A percentile compares a stretch with the other conserved stretches of the same genome.
These are phyloP conservation scores for Tuber indicum DNA, from an alignment of 495 filamentous ascomycete species.

Conservation along the genomic window DNA sequence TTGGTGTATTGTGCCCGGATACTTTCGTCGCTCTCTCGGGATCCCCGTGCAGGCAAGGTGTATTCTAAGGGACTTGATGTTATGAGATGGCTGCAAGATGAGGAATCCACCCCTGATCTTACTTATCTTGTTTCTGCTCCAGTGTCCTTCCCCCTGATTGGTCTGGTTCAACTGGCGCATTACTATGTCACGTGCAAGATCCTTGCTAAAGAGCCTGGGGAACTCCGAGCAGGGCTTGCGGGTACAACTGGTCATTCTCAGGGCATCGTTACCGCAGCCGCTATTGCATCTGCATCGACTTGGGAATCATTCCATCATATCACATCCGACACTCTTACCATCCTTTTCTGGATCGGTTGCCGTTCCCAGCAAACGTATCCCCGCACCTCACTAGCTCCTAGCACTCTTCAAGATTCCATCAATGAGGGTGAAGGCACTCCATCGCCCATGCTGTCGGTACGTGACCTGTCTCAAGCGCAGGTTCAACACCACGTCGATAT, in stretches of 20 bases:
- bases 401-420: conserved; percentile 83
- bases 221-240: conserved; percentile 69
- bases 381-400: conserved; percentile 84
- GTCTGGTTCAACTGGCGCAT: conserved; percentile 88
- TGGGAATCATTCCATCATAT: conserved; percentile 85
- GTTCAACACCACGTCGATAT: conserved; percentile 92
- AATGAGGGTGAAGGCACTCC: conserved; percentile 90
- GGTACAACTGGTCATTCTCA: conserved; percentile 97
- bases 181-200: conserved; percentile 88
- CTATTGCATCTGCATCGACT: conserved; percentile 72
- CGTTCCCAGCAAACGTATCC: conserved; percentile 97
- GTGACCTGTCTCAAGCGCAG: conserved; percentile 74
- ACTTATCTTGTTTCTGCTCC: conserved; percentile 96
- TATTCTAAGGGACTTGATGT: conserved; percentile 94
- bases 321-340: conserved; percentile 69
- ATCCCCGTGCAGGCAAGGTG: conserved; percentile 83
- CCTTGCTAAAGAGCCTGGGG: conserved; percentile 76
- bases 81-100: conserved; percentile 81
- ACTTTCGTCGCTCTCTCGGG: conserved; percentile 72
- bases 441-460: conserved; percentile 95
- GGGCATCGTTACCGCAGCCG: conserved; percentile 88
- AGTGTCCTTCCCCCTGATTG: conserved; percentile 94
- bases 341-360: conserved; percentile 99
- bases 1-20: conserved; percentile 71
- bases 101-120: conserved; percentile 80